These are phyloP conservation scores for Dryas drummondii DNA, from an alignment of 306 rosid species.

Conservation along the genomic window DNA sequence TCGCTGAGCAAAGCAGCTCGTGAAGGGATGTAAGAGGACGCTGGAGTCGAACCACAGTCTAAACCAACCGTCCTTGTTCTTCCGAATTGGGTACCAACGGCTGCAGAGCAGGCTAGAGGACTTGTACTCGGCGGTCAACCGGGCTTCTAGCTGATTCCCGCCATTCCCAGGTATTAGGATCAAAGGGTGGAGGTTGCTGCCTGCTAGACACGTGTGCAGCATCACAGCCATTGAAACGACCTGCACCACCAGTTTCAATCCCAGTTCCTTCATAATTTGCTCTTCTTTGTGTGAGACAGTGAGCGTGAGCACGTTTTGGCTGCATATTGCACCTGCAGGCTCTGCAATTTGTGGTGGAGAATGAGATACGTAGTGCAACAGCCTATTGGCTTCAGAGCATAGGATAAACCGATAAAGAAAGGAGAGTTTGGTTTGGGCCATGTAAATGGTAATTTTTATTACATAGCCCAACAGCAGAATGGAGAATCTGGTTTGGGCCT, in stretches of 20 bases:
- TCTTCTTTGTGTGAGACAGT: background rate
- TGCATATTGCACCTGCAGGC: too few species aligned
- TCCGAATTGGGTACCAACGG: constrained; percentile 56
- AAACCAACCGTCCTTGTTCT: constrained; percentile 69
- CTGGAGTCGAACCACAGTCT: constrained; percentile 79
- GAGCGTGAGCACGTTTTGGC: background rate
- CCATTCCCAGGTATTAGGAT: constrained; percentile 80
- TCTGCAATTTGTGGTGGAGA: constrained; percentile 2
- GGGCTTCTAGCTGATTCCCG: constrained; percentile 88
- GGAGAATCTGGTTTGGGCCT: background rate
- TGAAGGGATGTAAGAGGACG: constrained; percentile 66
- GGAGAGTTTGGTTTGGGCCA: background rate
- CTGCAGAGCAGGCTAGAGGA: constrained; percentile 56
- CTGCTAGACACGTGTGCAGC: constrained; percentile 49
- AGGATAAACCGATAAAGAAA: too few species aligned
- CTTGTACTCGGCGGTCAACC: constrained; percentile 47
- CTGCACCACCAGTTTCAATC: constrained; percentile 8
- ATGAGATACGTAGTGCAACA: background rate
- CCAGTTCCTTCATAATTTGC: constrained; percentile 27
- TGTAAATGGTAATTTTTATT: background rate
- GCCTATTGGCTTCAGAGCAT: too few species aligned
- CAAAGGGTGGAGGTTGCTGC: constrained; percentile 53
- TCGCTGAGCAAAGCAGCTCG: constrained; percentile 74
- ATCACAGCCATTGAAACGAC: constrained; percentile 31
- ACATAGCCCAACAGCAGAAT: background rate